Evolutionary conservation across 2,329 filamentous ascomycete species (phyloP), one percentile per base, ranked within the genome.

Genomic region (Trichoderma sp.): DNA sequence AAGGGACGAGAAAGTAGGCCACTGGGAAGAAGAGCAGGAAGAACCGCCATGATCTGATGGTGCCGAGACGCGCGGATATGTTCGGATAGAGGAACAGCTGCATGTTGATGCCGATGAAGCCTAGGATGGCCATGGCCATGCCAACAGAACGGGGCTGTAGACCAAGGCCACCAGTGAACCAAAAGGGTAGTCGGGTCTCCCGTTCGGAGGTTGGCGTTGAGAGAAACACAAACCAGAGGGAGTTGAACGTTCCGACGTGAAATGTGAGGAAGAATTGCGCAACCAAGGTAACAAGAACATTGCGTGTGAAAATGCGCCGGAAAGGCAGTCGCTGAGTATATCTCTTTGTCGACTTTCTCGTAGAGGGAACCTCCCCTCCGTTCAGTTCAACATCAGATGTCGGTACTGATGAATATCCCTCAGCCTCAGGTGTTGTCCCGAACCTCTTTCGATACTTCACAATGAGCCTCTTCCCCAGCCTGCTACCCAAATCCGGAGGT

Each of bases 111-210:
- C 92, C 92, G 52, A 94, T 88, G 58, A 87, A 79, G 9, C 92
- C 92, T 17, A 95, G 84, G 61, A 91, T 89, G 2, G 92, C 89
- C 81, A 94, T 93, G 5, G 91, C 90, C 52, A 92, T 80, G n/a
- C 92, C 92, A 35, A 95, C 90, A 2, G 87, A 85, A 1, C 86
- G 84, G 0, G 91, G 89, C 0, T 87, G 86, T 63, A 95, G 84
- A n/a, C 91, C 91, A 0, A 95, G 82, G 2, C 92, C 92, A 32
- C 92, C 91, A 0, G 89, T 88, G 74, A 93, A 93, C 70, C 84
- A 78, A 73, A 90, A 87, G 0, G 88, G 84, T 67, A 85, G 78
- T 70, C 77, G 71, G 1, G 70, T 69, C n/a, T 76, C 72, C 34
- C 76, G 74, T 1, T 75, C 70, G 0, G 78, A 78, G 0, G 76